phyloP scores from a whole-genome alignment of 2,329 filamentous ascomycete species.

The Cercospora sp. region DNA sequence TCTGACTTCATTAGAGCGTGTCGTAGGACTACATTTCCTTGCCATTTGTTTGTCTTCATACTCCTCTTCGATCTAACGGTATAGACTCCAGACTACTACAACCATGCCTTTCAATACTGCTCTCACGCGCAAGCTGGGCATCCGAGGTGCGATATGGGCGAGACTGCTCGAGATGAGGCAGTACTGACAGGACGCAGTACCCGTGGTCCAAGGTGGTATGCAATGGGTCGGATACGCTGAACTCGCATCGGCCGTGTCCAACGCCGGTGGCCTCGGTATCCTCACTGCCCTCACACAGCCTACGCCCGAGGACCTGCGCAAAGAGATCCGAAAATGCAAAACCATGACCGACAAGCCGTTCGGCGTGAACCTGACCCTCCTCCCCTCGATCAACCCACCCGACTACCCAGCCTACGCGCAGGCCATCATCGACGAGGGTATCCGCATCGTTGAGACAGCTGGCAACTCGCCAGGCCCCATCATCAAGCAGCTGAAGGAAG shows the following conservation, averaged over 20 bases:
- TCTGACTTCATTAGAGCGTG: not conserved
- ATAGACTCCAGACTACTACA: not conserved
- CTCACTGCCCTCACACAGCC: constrained; percentile 90
- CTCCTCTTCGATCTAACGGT: not conserved
- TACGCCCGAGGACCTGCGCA: constrained; percentile 83
- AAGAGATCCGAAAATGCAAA: constrained; percentile 86
- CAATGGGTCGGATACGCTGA: constrained; percentile 82
- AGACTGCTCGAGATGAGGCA: constrained; percentile 3
- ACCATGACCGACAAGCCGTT: constrained; percentile 78
- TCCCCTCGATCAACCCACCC: constrained; percentile 84
- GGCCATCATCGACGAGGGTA: constrained; percentile 88
- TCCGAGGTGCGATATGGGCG: constrained; percentile 42
- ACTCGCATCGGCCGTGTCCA: constrained; percentile 71
- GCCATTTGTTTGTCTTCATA: not conserved
- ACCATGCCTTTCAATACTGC: constrained; percentile 65
- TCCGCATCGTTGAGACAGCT: constrained; percentile 88
- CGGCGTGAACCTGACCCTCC: constrained; percentile 90
- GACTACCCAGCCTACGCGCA: constrained; percentile 91
- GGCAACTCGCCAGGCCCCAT: constrained; percentile 89
- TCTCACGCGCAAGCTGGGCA: constrained; percentile 62
- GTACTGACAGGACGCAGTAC: constrained; percentile 55
- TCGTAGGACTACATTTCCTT: constrained; percentile 9
- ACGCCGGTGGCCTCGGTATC: constrained; percentile 79
- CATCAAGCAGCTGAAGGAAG: constrained; percentile 82
- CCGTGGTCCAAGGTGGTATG: constrained; percentile 84